Conservation (phyloP, 2,329 filamentous ascomycete species). For the Pseudogymnoascus sp. region DNA sequence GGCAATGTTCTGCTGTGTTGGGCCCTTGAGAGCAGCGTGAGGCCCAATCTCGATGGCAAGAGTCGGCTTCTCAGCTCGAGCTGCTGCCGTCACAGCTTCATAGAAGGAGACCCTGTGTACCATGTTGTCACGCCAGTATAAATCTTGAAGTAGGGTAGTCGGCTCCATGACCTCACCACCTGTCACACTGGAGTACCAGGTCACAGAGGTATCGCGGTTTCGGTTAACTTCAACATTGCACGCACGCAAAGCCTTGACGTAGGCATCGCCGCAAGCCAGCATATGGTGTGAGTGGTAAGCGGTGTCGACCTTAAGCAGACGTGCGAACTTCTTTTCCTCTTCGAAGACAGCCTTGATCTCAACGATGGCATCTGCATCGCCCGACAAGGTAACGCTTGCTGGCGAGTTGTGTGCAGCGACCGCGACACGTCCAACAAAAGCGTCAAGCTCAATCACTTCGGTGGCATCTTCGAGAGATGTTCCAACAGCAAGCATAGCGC, state of each 20-base stretch:
- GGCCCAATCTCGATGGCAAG: slow-evolving; percentile 25
- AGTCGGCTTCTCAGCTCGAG: slow-evolving; percentile 16
- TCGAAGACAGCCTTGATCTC: slow-evolving; percentile 15
- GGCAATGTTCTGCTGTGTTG: slow-evolving; percentile 25
- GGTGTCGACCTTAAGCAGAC: slow-evolving; percentile 20
- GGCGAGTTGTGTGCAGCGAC: slow-evolving; percentile 30
- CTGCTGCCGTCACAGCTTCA: slow-evolving; percentile 28
- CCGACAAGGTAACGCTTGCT: slow-evolving; percentile 23
- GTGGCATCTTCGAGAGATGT: slow-evolving; percentile 18
- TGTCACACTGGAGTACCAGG: slow-evolving; percentile 18
- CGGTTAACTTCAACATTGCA: slow-evolving; percentile 14
- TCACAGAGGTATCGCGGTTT: neutral
- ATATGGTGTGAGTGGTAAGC: slow-evolving; percentile 31
- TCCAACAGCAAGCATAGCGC: slow-evolving; percentile 47
- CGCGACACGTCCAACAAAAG: slow-evolving; percentile 17
- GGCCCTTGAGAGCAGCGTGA: slow-evolving; percentile 31
- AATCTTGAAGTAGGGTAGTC: slow-evolving; percentile 22
- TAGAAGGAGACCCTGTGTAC: slow-evolving; percentile 34
- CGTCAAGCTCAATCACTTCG: slow-evolving; percentile 14
- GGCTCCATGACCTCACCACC: slow-evolving; percentile 12
- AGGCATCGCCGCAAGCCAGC: slow-evolving; percentile 20
- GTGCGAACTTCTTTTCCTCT: slow-evolving; percentile 17
- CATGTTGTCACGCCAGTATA: slow-evolving; percentile 39
- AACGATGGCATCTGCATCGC: slow-evolving; percentile 15
- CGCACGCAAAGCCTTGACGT: slow-evolving; percentile 16